phyloP scores from a whole-genome alignment of 2,329 filamentous ascomycete species.

The Leptographium procerum region DNA sequence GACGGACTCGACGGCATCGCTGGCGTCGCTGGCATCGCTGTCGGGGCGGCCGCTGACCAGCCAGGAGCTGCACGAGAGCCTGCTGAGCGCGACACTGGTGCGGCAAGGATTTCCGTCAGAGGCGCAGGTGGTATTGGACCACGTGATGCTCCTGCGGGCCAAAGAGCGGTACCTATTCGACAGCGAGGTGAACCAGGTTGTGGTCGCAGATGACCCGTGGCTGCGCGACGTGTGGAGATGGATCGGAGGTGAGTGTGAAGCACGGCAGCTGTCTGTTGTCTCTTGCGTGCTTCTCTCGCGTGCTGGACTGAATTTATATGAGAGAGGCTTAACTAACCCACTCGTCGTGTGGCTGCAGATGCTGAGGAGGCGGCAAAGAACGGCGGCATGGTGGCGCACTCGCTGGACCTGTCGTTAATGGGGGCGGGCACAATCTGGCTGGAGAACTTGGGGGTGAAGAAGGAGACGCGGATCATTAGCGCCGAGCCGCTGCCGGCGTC shows the following conservation, averaged over 20 bases:
- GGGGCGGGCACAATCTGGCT: constrained; percentile 65
- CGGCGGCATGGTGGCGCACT: constrained; percentile 58
- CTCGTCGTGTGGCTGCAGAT: constrained; percentile 19
- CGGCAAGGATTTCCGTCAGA: constrained; percentile 36
- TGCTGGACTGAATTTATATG: no score
- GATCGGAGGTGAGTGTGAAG: constrained; percentile 47
- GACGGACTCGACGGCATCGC: constrained; percentile 11
- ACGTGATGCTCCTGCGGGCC: constrained; percentile 47
- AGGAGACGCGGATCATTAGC: constrained; percentile 10
- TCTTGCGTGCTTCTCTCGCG: no score
- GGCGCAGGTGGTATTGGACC: constrained; percentile 41
- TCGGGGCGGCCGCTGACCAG: constrained; percentile 14
- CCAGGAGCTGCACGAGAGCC: constrained; percentile 44
- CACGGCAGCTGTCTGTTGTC: neutral
- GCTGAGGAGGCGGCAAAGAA: constrained; percentile 53
- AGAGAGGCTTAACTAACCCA: no score
- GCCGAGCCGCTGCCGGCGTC: constrained; percentile 30
- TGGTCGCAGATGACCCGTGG: constrained; percentile 63
- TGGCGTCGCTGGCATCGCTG: constrained; percentile 6
- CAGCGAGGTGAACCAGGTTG: constrained; percentile 49
- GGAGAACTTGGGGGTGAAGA: constrained; percentile 49
- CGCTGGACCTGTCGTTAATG: constrained; percentile 63
- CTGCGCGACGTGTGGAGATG: constrained; percentile 72
- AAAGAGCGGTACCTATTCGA: constrained; percentile 54
- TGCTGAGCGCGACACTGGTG: constrained; percentile 34